These are phyloP conservation scores for Fusarium anthophilum DNA, from an alignment of 2,329 filamentous ascomycete species.

Conservation along the genomic window DNA sequence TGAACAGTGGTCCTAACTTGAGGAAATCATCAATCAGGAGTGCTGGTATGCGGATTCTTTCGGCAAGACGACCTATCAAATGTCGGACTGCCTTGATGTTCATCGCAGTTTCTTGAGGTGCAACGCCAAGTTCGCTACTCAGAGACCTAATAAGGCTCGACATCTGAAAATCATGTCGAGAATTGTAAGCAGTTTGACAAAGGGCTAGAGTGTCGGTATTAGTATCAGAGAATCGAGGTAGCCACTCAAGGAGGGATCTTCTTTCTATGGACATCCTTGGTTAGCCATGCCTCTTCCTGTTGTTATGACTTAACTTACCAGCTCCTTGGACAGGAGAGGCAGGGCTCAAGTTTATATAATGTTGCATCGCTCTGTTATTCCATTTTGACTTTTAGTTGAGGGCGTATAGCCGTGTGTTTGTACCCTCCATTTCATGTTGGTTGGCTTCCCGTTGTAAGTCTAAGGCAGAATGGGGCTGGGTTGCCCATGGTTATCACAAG, in stretches of 20 bases:
- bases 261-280: background rate
- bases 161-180: constrained; percentile 31
- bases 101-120: background rate
- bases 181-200: constrained; percentile 24
- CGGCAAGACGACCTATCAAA: constrained; percentile 56
- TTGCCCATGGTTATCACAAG: background rate
- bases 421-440: constrained; percentile 11
- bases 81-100: constrained; percentile 49
- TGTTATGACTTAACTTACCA: background rate
- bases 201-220: background rate
- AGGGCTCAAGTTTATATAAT: background rate
- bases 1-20: constrained; percentile 46
- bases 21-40: constrained; percentile 49
- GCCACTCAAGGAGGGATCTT: constrained; percentile 9
- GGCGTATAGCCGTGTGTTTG: background rate
- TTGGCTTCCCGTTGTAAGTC: background rate
- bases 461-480: constrained; percentile 3
- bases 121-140: constrained; percentile 2
- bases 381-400: background rate
- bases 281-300: background rate
- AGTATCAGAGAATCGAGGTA: constrained; percentile 5
- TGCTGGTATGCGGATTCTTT: constrained; percentile 51
- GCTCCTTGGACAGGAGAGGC: background rate
- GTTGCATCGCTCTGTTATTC: background rate
- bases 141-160: constrained; percentile 19